These are phyloP conservation scores for Tolypocladium pustulatum DNA, from an alignment of 2,329 filamentous ascomycete genomes.

Conservation along the genomic window DNA sequence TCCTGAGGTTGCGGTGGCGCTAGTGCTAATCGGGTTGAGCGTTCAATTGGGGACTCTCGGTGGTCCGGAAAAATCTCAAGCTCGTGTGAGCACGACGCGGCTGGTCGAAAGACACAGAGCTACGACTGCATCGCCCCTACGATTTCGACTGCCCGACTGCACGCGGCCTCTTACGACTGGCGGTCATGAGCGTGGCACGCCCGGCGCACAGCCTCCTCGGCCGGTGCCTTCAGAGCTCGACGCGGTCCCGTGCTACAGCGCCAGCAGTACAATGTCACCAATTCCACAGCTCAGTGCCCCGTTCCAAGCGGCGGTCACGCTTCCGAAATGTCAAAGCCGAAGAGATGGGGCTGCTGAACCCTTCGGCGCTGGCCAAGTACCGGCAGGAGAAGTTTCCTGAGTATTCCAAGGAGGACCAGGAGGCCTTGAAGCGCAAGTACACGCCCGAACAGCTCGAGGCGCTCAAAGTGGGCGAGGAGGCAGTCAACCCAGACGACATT, in stretches of 20 bases:
- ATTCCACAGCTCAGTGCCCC: constrained; percentile 42
- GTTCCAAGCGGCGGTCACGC: constrained; percentile 35
- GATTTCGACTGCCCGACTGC: background rate
- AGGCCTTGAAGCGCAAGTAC: constrained; percentile 55
- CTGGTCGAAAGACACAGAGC: background rate
- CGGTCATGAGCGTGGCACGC: constrained; percentile 45
- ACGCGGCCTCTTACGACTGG: constrained; percentile 4
- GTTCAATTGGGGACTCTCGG: constrained; percentile 3
- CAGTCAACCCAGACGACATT: constrained; percentile 66
- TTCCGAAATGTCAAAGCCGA: constrained; percentile 43
- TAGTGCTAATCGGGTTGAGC: constrained; percentile 1
- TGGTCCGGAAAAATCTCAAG: constrained; percentile 20
- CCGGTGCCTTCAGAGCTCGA: constrained; percentile 34
- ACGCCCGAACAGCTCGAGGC: constrained; percentile 72
- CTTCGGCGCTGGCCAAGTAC: constrained; percentile 32
- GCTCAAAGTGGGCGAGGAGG: constrained; percentile 68
- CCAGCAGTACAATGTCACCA: constrained; percentile 23
- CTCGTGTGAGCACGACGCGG: constrained; percentile 12
- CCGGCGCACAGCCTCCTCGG: constrained; percentile 43
- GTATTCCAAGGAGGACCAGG: constrained; percentile 58
- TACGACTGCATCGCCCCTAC: background rate
- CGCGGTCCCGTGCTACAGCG: constrained; percentile 11
- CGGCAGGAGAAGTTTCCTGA: constrained; percentile 42
- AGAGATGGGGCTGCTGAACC: constrained; percentile 38
- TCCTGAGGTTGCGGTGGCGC: background rate